Percentiles rank a stretch among this genome's conserved stretches.
phyloP scores from a whole-genome alignment of 1,284 basidiomycete genomes.

The Trichosporon coremiiforme region DNA sequence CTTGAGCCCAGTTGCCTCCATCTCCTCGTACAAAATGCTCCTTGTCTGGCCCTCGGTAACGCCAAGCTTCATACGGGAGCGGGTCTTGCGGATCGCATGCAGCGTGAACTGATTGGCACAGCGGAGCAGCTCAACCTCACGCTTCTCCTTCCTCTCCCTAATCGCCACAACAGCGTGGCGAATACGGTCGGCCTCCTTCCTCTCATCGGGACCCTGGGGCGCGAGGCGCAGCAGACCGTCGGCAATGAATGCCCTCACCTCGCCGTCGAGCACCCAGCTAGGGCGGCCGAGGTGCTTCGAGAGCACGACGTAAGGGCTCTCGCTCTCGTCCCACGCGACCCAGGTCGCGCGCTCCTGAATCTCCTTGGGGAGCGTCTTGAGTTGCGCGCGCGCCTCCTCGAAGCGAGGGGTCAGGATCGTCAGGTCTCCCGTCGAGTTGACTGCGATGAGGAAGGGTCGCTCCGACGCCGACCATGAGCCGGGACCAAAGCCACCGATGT shows the following conservation, averaged over 20 bases:
- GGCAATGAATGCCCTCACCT: slow-evolving; percentile 61
- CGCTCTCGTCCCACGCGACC: slow-evolving; percentile 73
- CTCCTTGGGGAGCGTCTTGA: slow-evolving; percentile 59
- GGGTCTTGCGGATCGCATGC: slow-evolving; percentile 69
- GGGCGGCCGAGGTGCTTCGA: slow-evolving; percentile 57
- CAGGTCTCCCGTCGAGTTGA: slow-evolving; percentile 59
- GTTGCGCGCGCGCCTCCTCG: slow-evolving; percentile 69
- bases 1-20: slow-evolving; percentile 64
- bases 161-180: slow-evolving; percentile 63
- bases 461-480: slow-evolving; percentile 71
- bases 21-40: slow-evolving; percentile 62
- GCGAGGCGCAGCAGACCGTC: slow-evolving; percentile 53
- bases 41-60: slow-evolving; percentile 72
- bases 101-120: slow-evolving; percentile 82
- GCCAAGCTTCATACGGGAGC: slow-evolving; percentile 66
- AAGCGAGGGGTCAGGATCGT: slow-evolving; percentile 74
- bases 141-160: slow-evolving; percentile 70
- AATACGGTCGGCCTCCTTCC: slow-evolving; percentile 34
- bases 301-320: slow-evolving; percentile 66
- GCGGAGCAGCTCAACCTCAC: slow-evolving; percentile 71
- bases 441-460: slow-evolving; percentile 70
- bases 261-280: slow-evolving; percentile 65
- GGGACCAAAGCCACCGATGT: slow-evolving; percentile 66
- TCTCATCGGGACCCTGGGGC: slow-evolving; percentile 53
- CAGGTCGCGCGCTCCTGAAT: slow-evolving; percentile 59